A percentile compares a stretch with the other conserved stretches of the same genome.
Evolutionary conservation across 441 rosid genomes (phyloP).

Genomic region (Hypseocharis bilobata): DNA sequence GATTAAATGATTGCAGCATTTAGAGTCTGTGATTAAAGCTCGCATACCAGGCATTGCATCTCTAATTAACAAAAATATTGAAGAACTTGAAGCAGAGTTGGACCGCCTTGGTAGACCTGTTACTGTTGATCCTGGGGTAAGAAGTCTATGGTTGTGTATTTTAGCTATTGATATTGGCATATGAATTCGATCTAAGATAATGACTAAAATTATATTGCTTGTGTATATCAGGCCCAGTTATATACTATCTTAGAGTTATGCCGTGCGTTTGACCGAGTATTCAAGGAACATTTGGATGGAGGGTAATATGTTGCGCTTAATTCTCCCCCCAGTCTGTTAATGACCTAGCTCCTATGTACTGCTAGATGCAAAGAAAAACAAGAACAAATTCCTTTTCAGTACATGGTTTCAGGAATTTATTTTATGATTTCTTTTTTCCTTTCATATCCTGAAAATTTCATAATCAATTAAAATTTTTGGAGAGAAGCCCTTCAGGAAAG

Average conservation of each 20-base stretch:
- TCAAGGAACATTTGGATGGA: conserved; percentile 96
- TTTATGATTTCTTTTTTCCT: neutral
- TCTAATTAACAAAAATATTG: conserved; percentile 81
- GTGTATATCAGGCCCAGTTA: conserved; percentile 63
- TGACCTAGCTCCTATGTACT: conserved; percentile 4
- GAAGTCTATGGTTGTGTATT: neutral
- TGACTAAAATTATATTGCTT: neutral
- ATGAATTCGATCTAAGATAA: neutral
- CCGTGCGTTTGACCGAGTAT: conserved; percentile 93
- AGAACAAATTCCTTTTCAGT: neutral
- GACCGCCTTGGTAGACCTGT: conserved; percentile 93
- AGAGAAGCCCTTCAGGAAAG: neutral
- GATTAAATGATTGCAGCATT: conserved; percentile 45
- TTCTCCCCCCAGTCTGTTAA: conserved; percentile 17
- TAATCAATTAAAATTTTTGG: too few species aligned
- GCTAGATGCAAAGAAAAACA: neutral
- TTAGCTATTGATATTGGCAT: neutral
- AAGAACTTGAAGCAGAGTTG: conserved; percentile 87
- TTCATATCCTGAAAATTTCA: neutral
- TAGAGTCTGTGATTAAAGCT: conserved; percentile 82
- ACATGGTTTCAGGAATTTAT: neutral
- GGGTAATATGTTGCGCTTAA: conserved; percentile 41
- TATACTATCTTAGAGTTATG: conserved; percentile 89
- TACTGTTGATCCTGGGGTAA: conserved; percentile 92
- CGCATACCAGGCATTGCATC: conserved; percentile 92